Conservation (phyloP, 2,329 filamentous ascomycete species). For the Botrytis fragariae region DNA sequence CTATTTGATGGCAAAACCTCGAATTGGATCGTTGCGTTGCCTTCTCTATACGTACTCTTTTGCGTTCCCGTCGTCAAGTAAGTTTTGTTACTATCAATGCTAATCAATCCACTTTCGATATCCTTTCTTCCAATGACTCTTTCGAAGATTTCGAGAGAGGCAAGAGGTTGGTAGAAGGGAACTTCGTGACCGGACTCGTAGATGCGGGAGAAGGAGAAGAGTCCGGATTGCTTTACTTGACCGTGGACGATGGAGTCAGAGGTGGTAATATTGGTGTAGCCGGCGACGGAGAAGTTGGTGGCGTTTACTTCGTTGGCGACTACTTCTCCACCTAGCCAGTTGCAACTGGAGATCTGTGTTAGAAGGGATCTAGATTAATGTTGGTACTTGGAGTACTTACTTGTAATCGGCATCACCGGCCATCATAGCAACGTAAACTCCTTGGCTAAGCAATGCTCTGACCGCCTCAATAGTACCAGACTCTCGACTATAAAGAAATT, state of each 20-base stretch:
- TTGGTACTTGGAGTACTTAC: constrained; percentile 46
- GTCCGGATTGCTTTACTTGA: constrained; percentile 70
- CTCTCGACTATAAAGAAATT: constrained; percentile 38
- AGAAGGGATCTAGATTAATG: constrained; percentile 44
- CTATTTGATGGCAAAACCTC: constrained; percentile 43
- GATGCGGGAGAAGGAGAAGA: constrained; percentile 63
- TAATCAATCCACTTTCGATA: constrained; percentile 52
- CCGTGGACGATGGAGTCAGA: constrained; percentile 64
- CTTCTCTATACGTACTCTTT: constrained; percentile 32
- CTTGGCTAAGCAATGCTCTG: constrained; percentile 57
- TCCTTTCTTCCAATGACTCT: constrained; percentile 49
- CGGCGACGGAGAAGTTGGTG: constrained; percentile 54
- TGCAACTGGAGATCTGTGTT: constrained; percentile 57
- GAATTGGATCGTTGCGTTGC: constrained; percentile 43
- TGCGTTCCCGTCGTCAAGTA: constrained; percentile 29
- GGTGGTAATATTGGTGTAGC: constrained; percentile 68
- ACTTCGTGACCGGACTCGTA: constrained; percentile 63
- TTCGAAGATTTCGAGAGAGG: constrained; percentile 51
- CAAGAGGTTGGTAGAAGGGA: constrained; percentile 52
- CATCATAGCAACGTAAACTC: constrained; percentile 68
- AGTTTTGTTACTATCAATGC: constrained; percentile 37
- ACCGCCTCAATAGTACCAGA: constrained; percentile 50
- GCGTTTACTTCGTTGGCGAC: constrained; percentile 58
- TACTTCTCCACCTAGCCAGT: constrained; percentile 69
- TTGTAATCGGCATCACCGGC: constrained; percentile 49